Evolutionary conservation across 2,329 filamentous ascomycete species (phyloP).

Genomic region (Botryotinia convoluta): DNA sequence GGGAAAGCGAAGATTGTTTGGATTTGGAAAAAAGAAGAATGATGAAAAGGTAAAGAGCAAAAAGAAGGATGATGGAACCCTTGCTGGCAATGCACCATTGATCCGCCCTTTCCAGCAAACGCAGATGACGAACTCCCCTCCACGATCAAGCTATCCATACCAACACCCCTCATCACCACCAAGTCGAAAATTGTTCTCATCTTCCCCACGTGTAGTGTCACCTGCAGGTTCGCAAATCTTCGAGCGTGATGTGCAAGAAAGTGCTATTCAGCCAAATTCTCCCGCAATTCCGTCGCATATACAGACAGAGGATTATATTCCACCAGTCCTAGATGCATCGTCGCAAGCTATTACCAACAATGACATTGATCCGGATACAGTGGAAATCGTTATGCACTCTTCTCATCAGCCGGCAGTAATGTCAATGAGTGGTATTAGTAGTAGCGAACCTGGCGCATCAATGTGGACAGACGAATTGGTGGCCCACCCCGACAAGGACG

Average conservation of each 20-base stretch:
- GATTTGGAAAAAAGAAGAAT: slow-evolving; percentile 61
- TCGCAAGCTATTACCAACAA: slow-evolving; percentile 88
- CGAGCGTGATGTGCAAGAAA: slow-evolving; percentile 90
- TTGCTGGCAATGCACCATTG: slow-evolving; percentile 29
- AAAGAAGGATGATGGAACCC: slow-evolving; percentile 37
- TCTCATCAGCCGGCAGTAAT: slow-evolving; percentile 77
- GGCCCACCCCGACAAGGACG: slow-evolving; percentile 52
- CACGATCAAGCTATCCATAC: slow-evolving; percentile 44
- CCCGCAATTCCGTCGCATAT: slow-evolving; percentile 92
- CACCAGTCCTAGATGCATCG: slow-evolving; percentile 84
- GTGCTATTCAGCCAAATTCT: slow-evolving; percentile 65
- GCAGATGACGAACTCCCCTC: slow-evolving; percentile 44
- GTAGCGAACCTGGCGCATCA: slow-evolving; percentile 39
- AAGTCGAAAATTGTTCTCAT: slow-evolving; percentile 59
- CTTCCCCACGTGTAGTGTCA: slow-evolving; percentile 73
- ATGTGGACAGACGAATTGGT: slow-evolving; percentile 46
- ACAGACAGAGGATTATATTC: slow-evolving; percentile 90
- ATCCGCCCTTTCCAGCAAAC: slow-evolving; percentile 31
- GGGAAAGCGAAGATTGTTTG: slow-evolving; percentile 59
- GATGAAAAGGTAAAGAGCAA: slow-evolving; percentile 46
- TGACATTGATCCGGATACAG: slow-evolving; percentile 78
- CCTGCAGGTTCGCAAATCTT: slow-evolving; percentile 82
- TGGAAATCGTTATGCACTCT: slow-evolving; percentile 88
- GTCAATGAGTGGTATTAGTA: slow-evolving; percentile 55
- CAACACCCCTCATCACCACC: slow-evolving; percentile 58